Base-by-base conservation (phyloP, 257 asterid species). In the Petunia axillaris region DNA sequence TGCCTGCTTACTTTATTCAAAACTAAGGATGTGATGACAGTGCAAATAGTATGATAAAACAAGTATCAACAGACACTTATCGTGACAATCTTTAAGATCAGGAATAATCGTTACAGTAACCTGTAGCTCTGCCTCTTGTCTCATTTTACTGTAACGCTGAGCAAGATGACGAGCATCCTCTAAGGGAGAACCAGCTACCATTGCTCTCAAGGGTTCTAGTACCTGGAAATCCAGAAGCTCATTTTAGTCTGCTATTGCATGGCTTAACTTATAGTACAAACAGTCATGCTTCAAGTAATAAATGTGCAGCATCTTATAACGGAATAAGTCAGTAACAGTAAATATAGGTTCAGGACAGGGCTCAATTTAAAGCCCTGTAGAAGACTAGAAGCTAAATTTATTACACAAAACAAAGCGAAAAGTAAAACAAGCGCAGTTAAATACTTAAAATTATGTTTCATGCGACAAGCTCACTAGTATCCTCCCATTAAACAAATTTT, bases 161-260 rank as follows among this genome's bases (percentile, higher is more conserved):
- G 99, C 99, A 81, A 95, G 95, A 87, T 93, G 97, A n/a, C 98
- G 97, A 85, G 99, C 99, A 85, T 95, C 99, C 87, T 95, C 99
- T 64, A 95, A 85, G 67, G 96, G 98, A 83, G 97, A 87, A 76
- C 98, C 92, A 57, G 37, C 46, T 82, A 89, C 89, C 96, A 95
- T 91, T 76, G 97, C 94, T 84, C 99, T 89, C 90, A 96, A 85
- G 75, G 99, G 99, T 84, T 96, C 99, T 71, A 96, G 84, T 15
- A 96, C 98, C 99, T 96, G 84, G 43, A 83, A 83, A 52, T 4
- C 44, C 43, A 86, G 63, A 70, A 4, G 39, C 35, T 73, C 80
- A 35, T 35, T n/a, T 48, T 6, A 71, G 78, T 50, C 62, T 73
- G 78, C 62, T 36, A 40, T 38, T 4, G 7, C 3, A 50, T 25